These are phyloP conservation scores for Ceratocystis albifundus DNA, from an alignment of 2,329 filamentous ascomycete species.

Conservation along the genomic window DNA sequence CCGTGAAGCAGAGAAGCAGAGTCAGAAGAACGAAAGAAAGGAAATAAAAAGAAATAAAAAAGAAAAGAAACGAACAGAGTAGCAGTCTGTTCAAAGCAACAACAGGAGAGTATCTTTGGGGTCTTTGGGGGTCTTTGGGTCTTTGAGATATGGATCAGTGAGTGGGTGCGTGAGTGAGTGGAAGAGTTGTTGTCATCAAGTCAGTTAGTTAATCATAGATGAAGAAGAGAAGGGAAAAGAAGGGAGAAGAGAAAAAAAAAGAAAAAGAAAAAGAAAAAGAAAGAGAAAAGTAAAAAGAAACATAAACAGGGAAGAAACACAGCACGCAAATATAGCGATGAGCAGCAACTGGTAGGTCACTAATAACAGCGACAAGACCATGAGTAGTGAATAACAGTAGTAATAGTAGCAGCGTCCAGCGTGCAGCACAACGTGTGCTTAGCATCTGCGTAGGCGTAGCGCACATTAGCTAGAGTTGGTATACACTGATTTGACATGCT, in stretches of 20 bases:
- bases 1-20: neutral
- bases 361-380: neutral
- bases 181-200: slow-evolving; percentile 1
- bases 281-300: slow-evolving; percentile 5
- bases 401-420: too few species aligned
- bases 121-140: too few species aligned
- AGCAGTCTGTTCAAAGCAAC: neutral
- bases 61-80: neutral
- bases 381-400: too few species aligned
- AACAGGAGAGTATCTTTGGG: neutral
- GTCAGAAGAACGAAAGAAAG: too few species aligned
- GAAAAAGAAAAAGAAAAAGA: slow-evolving; percentile 4
- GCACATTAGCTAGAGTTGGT: too few species aligned
- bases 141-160: neutral
- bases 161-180: neutral
- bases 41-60: too few species aligned
- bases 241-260: neutral
- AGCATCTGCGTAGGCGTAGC: too few species aligned
- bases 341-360: too few species aligned
- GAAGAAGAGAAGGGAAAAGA: neutral
- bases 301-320: slow-evolving; percentile 8
- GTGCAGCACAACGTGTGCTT: too few species aligned
- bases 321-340: neutral
- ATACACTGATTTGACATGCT: too few species aligned
- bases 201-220: slow-evolving; percentile 3